Percentiles rank a stretch among this genome's conserved stretches.
Evolutionary conservation across 2,329 filamentous ascomycete species (phyloP).

Genomic region (Fusarium tanahbumbuense): DNA sequence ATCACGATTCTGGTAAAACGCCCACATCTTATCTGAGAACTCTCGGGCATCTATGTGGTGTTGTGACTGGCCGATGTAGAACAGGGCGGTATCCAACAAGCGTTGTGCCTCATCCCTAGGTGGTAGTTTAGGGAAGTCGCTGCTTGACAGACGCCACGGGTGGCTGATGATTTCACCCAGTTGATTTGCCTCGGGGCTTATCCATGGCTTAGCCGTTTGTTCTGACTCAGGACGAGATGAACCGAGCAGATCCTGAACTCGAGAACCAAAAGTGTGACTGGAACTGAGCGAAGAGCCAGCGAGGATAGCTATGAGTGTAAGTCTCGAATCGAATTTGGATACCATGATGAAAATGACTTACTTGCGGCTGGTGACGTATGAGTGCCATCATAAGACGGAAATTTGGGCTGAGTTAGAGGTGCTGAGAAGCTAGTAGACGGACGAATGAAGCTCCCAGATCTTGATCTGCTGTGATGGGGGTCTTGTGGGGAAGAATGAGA

Average conservation of each 20-base stretch:
- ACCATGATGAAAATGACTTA: not conserved
- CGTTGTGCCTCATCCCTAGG: slow-evolving; percentile 41
- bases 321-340: not conserved
- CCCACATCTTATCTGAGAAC: slow-evolving; percentile 45
- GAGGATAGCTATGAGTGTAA: slow-evolving; percentile 35
- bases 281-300: slow-evolving; percentile 43
- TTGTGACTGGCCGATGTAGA: slow-evolving; percentile 45
- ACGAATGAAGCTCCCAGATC: slow-evolving; percentile 41
- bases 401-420: slow-evolving; percentile 26
- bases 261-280: slow-evolving; percentile 43
- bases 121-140: slow-evolving; percentile 41
- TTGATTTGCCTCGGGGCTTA: slow-evolving; percentile 36
- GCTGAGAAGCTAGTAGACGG: slow-evolving; percentile 44
- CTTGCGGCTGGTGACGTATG: slow-evolving; percentile 42
- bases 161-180: slow-evolving; percentile 29
- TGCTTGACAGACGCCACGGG: slow-evolving; percentile 40
- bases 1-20: slow-evolving; percentile 42
- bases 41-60: slow-evolving; percentile 45
- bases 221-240: slow-evolving; percentile 34
- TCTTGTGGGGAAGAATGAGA: slow-evolving; percentile 39
- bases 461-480: slow-evolving; percentile 26
- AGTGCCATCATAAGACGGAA: slow-evolving; percentile 4
- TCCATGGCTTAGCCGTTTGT: slow-evolving; percentile 24
- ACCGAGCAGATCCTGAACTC: slow-evolving; percentile 41
- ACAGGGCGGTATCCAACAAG: slow-evolving; percentile 39